Conservation (phyloP, 1,139 yeast genomes). For the Hemisphaericaspora xylofermentans region DNA sequence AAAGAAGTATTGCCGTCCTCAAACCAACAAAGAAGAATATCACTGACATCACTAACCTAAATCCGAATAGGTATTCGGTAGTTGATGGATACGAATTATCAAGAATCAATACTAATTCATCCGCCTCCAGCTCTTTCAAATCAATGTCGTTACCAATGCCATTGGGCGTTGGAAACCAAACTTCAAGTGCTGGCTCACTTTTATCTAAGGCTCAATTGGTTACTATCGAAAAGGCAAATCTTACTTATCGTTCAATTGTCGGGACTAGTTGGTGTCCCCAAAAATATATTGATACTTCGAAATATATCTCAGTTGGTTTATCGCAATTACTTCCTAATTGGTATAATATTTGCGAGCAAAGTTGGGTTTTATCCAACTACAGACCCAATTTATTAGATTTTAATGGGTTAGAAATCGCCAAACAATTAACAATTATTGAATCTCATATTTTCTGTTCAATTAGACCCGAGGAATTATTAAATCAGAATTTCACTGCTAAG, state of each 20-base stretch:
- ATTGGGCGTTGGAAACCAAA: slow-evolving; percentile 42
- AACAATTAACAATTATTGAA: slow-evolving; percentile 81
- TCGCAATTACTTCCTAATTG: slow-evolving; percentile 33
- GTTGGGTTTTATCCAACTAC: slow-evolving; percentile 47
- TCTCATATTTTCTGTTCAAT: slow-evolving; percentile 67
- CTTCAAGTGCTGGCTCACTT: slow-evolving; percentile 38
- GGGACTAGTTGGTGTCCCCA: slow-evolving; percentile 50
- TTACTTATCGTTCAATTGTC: slow-evolving; percentile 51
- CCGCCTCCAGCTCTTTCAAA: slow-evolving; percentile 37
- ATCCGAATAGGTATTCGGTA: slow-evolving; percentile 40
- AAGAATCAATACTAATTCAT: slow-evolving; percentile 44
- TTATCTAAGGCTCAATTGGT: slow-evolving; percentile 38
- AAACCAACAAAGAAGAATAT: slow-evolving; percentile 26
- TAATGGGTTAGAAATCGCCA: slow-evolving; percentile 80
- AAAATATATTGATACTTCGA: slow-evolving; percentile 26
- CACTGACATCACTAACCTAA: slow-evolving; percentile 18
- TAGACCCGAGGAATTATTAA: slow-evolving; percentile 69
- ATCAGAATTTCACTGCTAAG: slow-evolving; percentile 68
- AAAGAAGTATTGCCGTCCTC: slow-evolving; percentile 44
- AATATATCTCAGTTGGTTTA: slow-evolving; percentile 31
- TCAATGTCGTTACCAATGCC: slow-evolving; percentile 46
- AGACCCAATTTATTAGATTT: slow-evolving; percentile 61
- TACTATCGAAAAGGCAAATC: slow-evolving; percentile 45
- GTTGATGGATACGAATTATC: slow-evolving; percentile 54
- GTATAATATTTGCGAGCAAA: slow-evolving; percentile 42